phyloP scores from a whole-genome alignment of 1,139 yeast species.

The Yamadazyma kanchanaburiensis region DNA sequence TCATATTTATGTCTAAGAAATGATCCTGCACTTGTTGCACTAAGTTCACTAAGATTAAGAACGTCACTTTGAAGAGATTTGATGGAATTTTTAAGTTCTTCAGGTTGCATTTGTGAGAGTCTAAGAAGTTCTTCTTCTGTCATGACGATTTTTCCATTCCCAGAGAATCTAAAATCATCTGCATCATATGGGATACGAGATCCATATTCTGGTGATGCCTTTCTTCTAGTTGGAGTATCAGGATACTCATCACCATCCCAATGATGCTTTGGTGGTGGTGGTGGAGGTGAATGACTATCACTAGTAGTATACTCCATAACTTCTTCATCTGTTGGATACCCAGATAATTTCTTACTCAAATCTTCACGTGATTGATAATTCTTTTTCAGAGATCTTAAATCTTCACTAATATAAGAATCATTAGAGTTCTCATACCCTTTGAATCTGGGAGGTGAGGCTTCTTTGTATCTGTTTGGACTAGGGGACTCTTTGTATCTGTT shows the following conservation, averaged over 20 bases:
- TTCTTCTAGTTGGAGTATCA: too few relatives aligned
- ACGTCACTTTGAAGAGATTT: slow-evolving; percentile 48
- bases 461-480: too few relatives aligned
- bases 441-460: slow-evolving; percentile 7
- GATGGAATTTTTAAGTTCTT: slow-evolving; percentile 40
- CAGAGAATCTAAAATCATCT: slow-evolving; percentile 35
- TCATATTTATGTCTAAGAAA: slow-evolving; percentile 68
- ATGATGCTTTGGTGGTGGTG: slow-evolving; percentile 45
- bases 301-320: slow-evolving; percentile 13
- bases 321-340: slow-evolving; percentile 25
- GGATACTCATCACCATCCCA: slow-evolving; percentile 3
- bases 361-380: slow-evolving; percentile 34
- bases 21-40: slow-evolving; percentile 91
- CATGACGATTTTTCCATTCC: slow-evolving; percentile 17
- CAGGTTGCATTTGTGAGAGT: slow-evolving; percentile 31
- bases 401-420: slow-evolving; percentile 39
- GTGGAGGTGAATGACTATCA: slow-evolving; percentile 15
- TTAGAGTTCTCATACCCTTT: slow-evolving; percentile 16
- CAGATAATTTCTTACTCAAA: slow-evolving; percentile 33
- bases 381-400: slow-evolving; percentile 29
- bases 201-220: too few relatives aligned
- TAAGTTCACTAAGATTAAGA: slow-evolving; percentile 57
- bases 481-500: too few relatives aligned
- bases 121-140: slow-evolving; percentile 30
- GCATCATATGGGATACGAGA: slow-evolving; percentile 37